Conservation (phyloP, 768 basidiomycete species). For the Lactarius akahatsu region DNA sequence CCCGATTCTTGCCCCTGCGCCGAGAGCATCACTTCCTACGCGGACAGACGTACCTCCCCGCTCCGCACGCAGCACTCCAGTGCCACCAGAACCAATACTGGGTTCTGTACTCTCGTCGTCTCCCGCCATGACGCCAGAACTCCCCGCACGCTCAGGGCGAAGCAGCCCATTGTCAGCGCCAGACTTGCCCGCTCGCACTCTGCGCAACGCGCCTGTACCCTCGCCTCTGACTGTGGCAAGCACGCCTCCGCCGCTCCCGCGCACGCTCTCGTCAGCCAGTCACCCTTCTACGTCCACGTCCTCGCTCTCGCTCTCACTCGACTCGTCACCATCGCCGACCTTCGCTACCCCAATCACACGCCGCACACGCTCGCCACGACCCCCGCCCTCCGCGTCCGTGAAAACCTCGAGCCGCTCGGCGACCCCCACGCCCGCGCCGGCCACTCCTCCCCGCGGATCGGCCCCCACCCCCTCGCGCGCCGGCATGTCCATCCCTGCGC, state of each 20-base stretch:
- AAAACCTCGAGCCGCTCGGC: conserved; percentile 15
- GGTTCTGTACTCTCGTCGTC: conserved; percentile 22
- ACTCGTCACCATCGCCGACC: background rate
- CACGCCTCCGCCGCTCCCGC: background rate
- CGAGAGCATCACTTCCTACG: conserved; percentile 36
- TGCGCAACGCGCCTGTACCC: background rate
- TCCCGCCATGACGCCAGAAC: background rate
- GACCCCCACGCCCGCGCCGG: conserved; percentile 2
- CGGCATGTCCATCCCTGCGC: conserved; percentile 6
- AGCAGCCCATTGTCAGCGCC: background rate
- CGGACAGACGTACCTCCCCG: conserved; percentile 33
- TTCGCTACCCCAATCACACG: conserved; percentile 10
- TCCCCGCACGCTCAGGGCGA: conserved; percentile 6
- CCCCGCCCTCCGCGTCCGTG: conserved; percentile 10
- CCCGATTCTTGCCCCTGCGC: conserved; percentile 21
- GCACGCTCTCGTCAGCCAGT: background rate
- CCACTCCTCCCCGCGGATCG: background rate
- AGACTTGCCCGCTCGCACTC: background rate
- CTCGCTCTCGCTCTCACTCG: background rate
- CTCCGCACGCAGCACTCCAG: conserved; percentile 24
- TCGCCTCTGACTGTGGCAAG: background rate
- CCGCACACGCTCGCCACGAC: conserved; percentile 16
- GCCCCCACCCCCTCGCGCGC: conserved; percentile 16
- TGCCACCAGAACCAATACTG: conserved; percentile 2
- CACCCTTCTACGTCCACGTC: conserved; percentile 12